Evolutionary conservation across 805 yeast genomes (phyloP), one percentile per base, ranked within the genome.

Genomic region (Kregervanrija pseudodelftensis): DNA sequence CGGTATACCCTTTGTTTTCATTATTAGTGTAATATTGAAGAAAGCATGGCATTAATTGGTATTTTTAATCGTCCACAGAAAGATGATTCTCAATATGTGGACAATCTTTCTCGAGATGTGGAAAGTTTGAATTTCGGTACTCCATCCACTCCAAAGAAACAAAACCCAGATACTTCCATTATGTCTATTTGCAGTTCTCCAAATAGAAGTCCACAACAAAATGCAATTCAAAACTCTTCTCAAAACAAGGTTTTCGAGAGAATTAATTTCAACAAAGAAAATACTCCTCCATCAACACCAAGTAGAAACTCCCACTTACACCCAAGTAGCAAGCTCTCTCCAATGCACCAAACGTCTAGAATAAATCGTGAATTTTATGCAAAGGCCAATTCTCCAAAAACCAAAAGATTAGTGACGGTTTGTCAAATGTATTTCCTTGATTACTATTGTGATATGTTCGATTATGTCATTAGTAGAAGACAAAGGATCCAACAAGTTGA

Each of bases 401-500:
- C 95, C 1, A 84, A 83, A 58, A 73, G 99, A 48, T 68, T 87
- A 48, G 95, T 90, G 8, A 84, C 89, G 41, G 97, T 93, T 28
- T 85, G 96, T 36, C 96, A 91, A 61, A 77, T 89, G 79, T 95
- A 84, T 66, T 93, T 93, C 57, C 72, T 93, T 47, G 99, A 93
- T 63, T 88, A 90, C 65, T 93, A 93, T 64, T 91, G 96, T 67
- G 99, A 93, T 63, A 81, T 85, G 79, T 84, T 93, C 66, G 96
- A 88, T 60, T 93, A 93, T 60, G 85, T 91, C 31, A 85, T 90
- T 52, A 79, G 79, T 49, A 79, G 99, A 62, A 79, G 91, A 60
- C 87, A 85, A 60, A 77, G 99, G 47, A 72, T 82, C n/a, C 71
- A 73, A 37, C 78, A 83, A 52, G 93, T 88, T 14, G 75, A 83